Conservation (phyloP, 2,329 filamentous ascomycete species). For the Gaeumannomyces tritici region DNA sequence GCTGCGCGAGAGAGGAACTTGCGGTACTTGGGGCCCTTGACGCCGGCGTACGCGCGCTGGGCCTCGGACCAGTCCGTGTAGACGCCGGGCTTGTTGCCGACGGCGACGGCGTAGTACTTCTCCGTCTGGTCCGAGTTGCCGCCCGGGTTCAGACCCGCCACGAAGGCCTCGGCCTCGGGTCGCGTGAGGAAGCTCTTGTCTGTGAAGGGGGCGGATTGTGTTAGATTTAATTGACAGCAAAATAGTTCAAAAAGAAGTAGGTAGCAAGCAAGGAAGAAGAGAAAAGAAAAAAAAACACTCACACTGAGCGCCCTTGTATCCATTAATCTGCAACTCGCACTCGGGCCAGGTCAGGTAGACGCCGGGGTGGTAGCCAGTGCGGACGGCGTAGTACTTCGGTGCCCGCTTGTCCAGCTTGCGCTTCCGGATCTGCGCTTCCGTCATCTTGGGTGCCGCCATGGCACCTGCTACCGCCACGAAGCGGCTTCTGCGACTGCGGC, state of each 20-base stretch:
- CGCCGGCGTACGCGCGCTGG: conserved; percentile 62
- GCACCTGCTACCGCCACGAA: too few relatives aligned
- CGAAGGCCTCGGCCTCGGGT: conserved; percentile 71
- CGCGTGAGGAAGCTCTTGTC: conserved; percentile 70
- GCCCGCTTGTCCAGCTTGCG: conserved; percentile 33
- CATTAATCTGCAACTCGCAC: conserved; percentile 49
- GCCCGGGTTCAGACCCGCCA: conserved; percentile 48
- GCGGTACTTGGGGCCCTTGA: conserved; percentile 60
- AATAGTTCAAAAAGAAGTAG: not conserved
- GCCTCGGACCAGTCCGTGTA: conserved; percentile 60
- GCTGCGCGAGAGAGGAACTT: conserved; percentile 60
- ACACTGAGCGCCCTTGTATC: conserved; percentile 59
- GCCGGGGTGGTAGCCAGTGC: conserved; percentile 44
- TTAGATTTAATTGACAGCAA: conserved; percentile 5
- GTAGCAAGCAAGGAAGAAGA: not conserved
- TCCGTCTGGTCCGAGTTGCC: conserved; percentile 28
- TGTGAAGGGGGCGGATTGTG: conserved; percentile 21
- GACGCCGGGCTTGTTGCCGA: conserved; percentile 48
- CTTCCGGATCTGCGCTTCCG: conserved; percentile 25
- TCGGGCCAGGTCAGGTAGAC: conserved; percentile 55
- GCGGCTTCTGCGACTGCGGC: too few relatives aligned
- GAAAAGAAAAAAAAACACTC: conserved; percentile 24
- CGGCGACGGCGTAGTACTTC: conserved; percentile 51
- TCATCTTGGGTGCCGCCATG: not conserved
- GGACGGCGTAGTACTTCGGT: conserved; percentile 56